A percentile compares a stretch with the other conserved stretches of the same genome.
Evolutionary conservation across 1,284 basidiomycete genomes (phyloP).

Genomic region (Fomitopsis pinicola): DNA sequence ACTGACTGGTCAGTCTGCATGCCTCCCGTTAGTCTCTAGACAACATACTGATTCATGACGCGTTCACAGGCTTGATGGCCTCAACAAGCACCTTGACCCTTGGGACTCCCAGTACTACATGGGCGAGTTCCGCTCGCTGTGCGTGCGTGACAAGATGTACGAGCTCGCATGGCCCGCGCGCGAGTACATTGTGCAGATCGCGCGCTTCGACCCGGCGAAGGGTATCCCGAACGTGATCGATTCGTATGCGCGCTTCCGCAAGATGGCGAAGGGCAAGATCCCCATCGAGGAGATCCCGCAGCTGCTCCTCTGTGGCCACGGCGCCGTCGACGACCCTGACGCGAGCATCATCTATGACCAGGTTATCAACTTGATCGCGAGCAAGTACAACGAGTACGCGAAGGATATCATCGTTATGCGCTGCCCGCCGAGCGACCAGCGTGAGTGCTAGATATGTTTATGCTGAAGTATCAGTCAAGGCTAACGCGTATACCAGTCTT

Average conservation of each 20-base stretch:
- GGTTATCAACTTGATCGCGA: slow-evolving; percentile 53
- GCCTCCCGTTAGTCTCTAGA: background rate
- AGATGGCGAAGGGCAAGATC: slow-evolving; percentile 37
- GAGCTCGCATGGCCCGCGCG: slow-evolving; percentile 76
- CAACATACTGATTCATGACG: background rate
- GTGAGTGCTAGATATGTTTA: slow-evolving; percentile 37
- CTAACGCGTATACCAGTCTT: slow-evolving; percentile 43
- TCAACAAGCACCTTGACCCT: slow-evolving; percentile 75
- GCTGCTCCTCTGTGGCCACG: slow-evolving; percentile 82
- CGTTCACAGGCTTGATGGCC: slow-evolving; percentile 69
- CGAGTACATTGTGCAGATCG: slow-evolving; percentile 81
- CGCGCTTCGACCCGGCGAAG: slow-evolving; percentile 75
- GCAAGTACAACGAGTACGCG: slow-evolving; percentile 51
- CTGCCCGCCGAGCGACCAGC: slow-evolving; percentile 74
- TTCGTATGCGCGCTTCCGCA: slow-evolving; percentile 75
- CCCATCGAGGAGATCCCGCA: slow-evolving; percentile 64
- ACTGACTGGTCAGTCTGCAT: slow-evolving; percentile 61
- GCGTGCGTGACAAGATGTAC: slow-evolving; percentile 71
- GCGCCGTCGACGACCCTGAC: slow-evolving; percentile 83
- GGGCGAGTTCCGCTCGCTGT: slow-evolving; percentile 75
- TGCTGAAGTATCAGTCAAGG: no score
- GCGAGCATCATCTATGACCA: slow-evolving; percentile 84
- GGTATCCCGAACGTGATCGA: slow-evolving; percentile 82
- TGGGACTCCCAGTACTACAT: slow-evolving; percentile 82
- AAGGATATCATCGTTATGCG: slow-evolving; percentile 77